Evolutionary conservation across 2,329 filamentous ascomycete genomes (phyloP), one percentile per base, ranked within the genome.

Genomic region (Aspergillus nomiae): DNA sequence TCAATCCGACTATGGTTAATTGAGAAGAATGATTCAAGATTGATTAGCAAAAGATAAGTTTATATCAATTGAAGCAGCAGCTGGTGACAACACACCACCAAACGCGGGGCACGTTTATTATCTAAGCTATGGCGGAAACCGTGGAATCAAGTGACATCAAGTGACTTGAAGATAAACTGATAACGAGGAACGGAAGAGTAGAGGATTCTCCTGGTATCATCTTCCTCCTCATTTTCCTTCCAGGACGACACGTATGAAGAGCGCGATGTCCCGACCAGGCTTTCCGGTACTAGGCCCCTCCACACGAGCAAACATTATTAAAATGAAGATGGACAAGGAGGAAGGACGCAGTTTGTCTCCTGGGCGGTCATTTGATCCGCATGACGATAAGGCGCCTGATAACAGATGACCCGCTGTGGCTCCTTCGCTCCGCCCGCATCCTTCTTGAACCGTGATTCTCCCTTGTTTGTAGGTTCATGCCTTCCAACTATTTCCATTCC

Each of bases 61-160:
- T 24, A 21, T 21, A 36, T 36, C 43, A 46, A 46, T 46, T 24
- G n/a, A 11, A 46, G 43, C 7, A 46, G 43, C n/a, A 46, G 3
- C 6, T 9, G 24, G 24, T 14, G 26, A 30, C 46, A 50, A 50
- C 46, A 28, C 26, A 32, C 16, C 26, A 30, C 9, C 2, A 50
- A 19, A 50, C 24, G 46, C 8, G 46, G 46, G 46, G 24, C 46
- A 50, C 10, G 24, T 50, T 50, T 30, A 50, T 50, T 50, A 50
- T 50, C 46, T 50, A 50, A 50, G 14, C 46, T 26, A 26, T 11
- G 14, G 46, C 7, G 46, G 46, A 46, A 50, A 26, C 10, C 7
- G 46, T 16, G 46, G 46, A 46, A 50, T 50, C 46, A 50, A 50
- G 46, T 50, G 46, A 50, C 46, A 50, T 50, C 46, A 50, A 50